Conservation (phyloP, 164 flowering plant genomes). For the Macadamia integrifolia region DNA sequence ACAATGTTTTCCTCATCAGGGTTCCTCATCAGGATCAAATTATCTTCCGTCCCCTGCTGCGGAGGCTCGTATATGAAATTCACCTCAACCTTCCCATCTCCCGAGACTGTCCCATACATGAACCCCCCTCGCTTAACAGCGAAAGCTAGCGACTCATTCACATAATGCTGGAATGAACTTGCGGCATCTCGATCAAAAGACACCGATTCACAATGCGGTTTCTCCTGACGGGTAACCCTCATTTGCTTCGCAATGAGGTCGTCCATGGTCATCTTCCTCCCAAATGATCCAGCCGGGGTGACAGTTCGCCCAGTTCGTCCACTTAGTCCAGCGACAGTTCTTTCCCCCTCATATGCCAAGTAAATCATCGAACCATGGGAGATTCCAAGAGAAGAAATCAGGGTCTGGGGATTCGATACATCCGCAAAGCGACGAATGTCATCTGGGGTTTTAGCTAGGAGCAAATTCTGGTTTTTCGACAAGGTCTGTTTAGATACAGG, state of each 20-base stretch:
- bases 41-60: constrained; percentile 79
- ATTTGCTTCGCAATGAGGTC: constrained; percentile 86
- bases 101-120: constrained; percentile 75
- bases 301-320: constrained; percentile 28
- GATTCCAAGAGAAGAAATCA: constrained; percentile 58
- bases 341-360: constrained; percentile 69
- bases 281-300: constrained; percentile 69
- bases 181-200: constrained; percentile 88
- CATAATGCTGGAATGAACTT: constrained; percentile 76
- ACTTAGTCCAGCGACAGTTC: constrained; percentile 35
- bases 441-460: constrained; percentile 59
- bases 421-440: constrained; percentile 51
- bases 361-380: constrained; percentile 72
- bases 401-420: constrained; percentile 49
- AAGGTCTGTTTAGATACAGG: constrained; percentile 63
- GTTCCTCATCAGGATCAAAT: constrained; percentile 54
- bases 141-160: constrained; percentile 73
- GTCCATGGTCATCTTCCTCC: constrained; percentile 92
- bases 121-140: constrained; percentile 87
- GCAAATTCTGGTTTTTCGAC: constrained; percentile 66
- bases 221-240: constrained; percentile 75
- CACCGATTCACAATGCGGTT: constrained; percentile 66
- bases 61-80: constrained; percentile 93
- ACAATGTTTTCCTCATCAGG: constrained; percentile 39
- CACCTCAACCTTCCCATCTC: constrained; percentile 65